Evolutionary conservation across 2,329 filamentous ascomycete genomes (phyloP), one percentile per base, ranked within the genome.

Genomic region (Graphiopsis chlorocephala): DNA sequence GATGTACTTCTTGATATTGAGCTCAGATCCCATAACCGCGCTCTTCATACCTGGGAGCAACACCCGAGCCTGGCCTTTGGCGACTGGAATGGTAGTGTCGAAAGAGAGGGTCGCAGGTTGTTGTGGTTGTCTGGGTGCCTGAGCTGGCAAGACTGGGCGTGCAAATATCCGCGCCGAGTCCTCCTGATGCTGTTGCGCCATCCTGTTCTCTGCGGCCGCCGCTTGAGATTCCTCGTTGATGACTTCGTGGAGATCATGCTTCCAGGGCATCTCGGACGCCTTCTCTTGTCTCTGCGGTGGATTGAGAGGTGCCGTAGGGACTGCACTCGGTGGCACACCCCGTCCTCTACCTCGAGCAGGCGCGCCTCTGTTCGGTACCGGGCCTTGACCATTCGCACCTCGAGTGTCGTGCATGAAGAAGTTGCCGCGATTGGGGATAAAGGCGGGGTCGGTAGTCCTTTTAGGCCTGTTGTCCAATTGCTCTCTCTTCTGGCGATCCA

Each of bases 341-440:
- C 86, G 82, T 69, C 87, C 84, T 67, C 85, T 81, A 42, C 87
- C 88, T 77, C 89, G 84, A 25, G 56, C 62, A 65, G 69, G 71
- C 50, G 64, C 69, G 17, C 72, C 72, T 65, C 73, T 63, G 10
- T 66, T 53, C 17, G 68, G 64, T 11, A 65, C 65, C 4, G 65
- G 65, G 17, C 66, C 64, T 55, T 70, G 71, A 25, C 68, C 70
- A 55, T 70, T 65, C 4, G 50, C 63, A 14, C 70, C 90, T 64
- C 90, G 86, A 71, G 92, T 89, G 76, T 98, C 95, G 78, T 98
- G 94, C 87, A 98, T 93, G 81, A 97, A 98, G 82, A 98, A 98
- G 67, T 91, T 90, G 65, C 95, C 95, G 69, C 94, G 85, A 74
- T 96, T 97, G 62, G 95, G 94, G 63, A 97, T 94, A 79, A 97